Conservation (phyloP, 2,329 filamentous ascomycete species). For the Aspergillus arachidicola region DNA sequence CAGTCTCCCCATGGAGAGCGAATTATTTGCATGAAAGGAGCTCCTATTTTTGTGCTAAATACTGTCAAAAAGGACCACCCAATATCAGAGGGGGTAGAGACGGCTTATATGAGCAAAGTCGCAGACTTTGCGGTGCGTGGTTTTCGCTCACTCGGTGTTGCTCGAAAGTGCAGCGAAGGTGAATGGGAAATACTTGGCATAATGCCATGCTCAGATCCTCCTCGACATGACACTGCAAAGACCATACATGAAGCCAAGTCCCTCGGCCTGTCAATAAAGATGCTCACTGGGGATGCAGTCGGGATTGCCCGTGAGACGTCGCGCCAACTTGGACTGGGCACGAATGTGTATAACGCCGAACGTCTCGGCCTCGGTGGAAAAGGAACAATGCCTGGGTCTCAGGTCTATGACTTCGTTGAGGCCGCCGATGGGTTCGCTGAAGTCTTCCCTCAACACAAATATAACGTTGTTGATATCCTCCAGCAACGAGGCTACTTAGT, state of each 20-base stretch:
- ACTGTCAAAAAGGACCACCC: constrained; percentile 84
- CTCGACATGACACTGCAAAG: constrained; percentile 85
- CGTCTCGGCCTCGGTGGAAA: constrained; percentile 86
- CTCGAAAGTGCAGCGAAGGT: constrained; percentile 80
- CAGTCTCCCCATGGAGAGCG: constrained; percentile 80
- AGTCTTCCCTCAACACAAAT: constrained; percentile 95
- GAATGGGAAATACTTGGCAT: constrained; percentile 92
- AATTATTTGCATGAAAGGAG: constrained; percentile 89
- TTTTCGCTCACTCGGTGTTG: constrained; percentile 91
- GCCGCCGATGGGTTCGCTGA: constrained; percentile 93
- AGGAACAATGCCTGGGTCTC: constrained; percentile 89
- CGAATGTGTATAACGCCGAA: constrained; percentile 92
- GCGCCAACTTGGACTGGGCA: constrained; percentile 85
- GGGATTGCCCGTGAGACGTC: constrained; percentile 92
- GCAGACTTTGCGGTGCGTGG: constrained; percentile 89
- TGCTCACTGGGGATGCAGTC: constrained; percentile 93
- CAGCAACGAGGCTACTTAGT: constrained; percentile 92
- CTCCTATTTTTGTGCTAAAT: constrained; percentile 82
- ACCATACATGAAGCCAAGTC: constrained; percentile 88
- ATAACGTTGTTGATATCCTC: constrained; percentile 89
- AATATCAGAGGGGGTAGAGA: constrained; percentile 74
- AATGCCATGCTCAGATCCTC: constrained; percentile 91
- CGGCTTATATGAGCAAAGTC: constrained; percentile 89
- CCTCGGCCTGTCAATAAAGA: constrained; percentile 89
- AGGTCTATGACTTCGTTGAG: constrained; percentile 94